Evolutionary conservation across 257 asterid species (phyloP).

Genomic region (Nicotiana tabacum): DNA sequence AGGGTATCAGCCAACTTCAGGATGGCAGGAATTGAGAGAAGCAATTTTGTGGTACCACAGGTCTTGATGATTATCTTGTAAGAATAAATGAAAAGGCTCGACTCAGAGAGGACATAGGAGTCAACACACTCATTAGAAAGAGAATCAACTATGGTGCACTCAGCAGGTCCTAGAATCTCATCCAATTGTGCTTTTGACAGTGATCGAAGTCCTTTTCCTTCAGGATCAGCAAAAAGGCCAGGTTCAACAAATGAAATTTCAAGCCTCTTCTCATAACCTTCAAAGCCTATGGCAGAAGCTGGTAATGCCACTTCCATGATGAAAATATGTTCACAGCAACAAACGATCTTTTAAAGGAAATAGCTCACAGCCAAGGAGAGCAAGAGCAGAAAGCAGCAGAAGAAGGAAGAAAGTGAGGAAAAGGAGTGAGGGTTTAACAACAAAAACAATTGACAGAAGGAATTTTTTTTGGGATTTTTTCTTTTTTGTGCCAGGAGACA

Average conservation of each 20-base stretch:
- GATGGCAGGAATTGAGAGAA: slow-evolving; percentile 29
- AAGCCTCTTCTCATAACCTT: slow-evolving; percentile 41
- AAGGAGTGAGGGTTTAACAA: slow-evolving; percentile 12
- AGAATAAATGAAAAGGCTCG: slow-evolving; percentile 36
- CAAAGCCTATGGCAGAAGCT: slow-evolving; percentile 33
- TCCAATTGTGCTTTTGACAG: slow-evolving; percentile 30
- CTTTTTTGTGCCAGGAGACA: slow-evolving; percentile 1
- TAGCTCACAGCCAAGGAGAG: neutral
- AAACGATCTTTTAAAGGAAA: neutral
- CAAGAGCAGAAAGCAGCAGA: slow-evolving; percentile 4
- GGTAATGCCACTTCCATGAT: slow-evolving; percentile 19
- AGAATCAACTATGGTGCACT: slow-evolving; percentile 30
- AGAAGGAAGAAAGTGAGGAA: slow-evolving; percentile 5
- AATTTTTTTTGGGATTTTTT: neutral
- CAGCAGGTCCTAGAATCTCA: slow-evolving; percentile 36
- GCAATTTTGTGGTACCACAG: slow-evolving; percentile 38
- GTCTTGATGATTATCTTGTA: slow-evolving; percentile 39
- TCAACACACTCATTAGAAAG: slow-evolving; percentile 34
- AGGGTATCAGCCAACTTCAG: slow-evolving; percentile 24
- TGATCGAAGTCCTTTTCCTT: slow-evolving; percentile 31
- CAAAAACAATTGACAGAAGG: neutral
- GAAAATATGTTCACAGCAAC: neutral
- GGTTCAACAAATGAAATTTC: slow-evolving; percentile 35
- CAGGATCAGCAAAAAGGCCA: slow-evolving; percentile 27
- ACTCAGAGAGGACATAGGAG: slow-evolving; percentile 37